phyloP scores from a whole-genome alignment of 2,329 filamentous ascomycete genomes.

The Beauveria varroae region DNA sequence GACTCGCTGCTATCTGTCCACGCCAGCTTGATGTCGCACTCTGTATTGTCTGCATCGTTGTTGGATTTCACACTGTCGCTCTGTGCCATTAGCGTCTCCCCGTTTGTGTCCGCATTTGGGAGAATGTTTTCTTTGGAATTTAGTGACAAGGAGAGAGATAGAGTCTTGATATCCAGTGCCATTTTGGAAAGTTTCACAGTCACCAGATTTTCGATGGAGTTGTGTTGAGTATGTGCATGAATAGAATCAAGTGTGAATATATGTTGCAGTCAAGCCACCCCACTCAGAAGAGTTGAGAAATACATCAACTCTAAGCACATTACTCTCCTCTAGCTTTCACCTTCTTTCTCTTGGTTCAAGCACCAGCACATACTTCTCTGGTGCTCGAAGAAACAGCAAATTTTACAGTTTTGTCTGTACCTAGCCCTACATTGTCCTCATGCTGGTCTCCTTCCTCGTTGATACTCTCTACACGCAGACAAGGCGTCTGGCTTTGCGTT shows the following conservation, averaged over 20 bases:
- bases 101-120: not conserved
- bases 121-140: not conserved
- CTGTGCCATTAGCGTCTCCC: not conserved
- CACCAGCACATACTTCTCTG: not conserved
- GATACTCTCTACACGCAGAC: not conserved
- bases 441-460: not conserved
- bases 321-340: not conserved
- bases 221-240: not conserved
- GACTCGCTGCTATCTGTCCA: not conserved
- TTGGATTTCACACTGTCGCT: not conserved
- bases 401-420: not conserved
- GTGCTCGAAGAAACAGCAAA: not conserved
- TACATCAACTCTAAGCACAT: not conserved
- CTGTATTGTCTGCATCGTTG: not conserved
- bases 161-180: not conserved
- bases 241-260: not conserved
- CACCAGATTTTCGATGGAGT: not conserved
- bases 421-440: not conserved
- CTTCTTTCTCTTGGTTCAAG: not conserved
- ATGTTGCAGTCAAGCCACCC: not conserved
- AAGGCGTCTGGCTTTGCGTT: not conserved
- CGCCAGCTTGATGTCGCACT: not conserved
- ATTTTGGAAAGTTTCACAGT: not conserved
- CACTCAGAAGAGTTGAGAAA: not conserved
- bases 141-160: not conserved